These are phyloP conservation scores for Kluyveromyces dobzhanskii DNA, from an alignment of 805 yeast species.

Conservation along the genomic window DNA sequence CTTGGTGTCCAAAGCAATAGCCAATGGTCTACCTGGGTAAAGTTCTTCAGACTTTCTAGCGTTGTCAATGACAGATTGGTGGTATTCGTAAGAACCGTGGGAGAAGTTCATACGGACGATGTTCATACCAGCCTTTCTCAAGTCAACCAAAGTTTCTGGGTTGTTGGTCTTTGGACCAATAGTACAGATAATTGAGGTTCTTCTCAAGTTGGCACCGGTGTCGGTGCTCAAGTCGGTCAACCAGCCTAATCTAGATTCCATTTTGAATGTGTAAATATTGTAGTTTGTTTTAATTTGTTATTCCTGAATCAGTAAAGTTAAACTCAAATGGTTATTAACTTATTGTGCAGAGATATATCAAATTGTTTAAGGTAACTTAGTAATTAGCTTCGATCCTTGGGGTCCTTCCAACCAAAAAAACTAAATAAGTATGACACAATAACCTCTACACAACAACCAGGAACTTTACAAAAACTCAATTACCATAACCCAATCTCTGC, in stretches of 20 bases:
- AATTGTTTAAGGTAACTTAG: too few relatives aligned
- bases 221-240: constrained; percentile 69
- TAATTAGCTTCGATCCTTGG: too few relatives aligned
- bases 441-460: too few relatives aligned
- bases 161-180: constrained; percentile 97
- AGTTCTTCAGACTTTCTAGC: constrained; percentile 88
- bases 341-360: too few relatives aligned
- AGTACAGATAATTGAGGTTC: constrained; percentile 96
- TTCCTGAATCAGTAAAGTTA: too few relatives aligned
- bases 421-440: too few relatives aligned
- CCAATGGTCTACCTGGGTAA: constrained; percentile 93
- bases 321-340: too few relatives aligned
- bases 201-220: constrained; percentile 76
- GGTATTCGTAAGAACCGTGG: constrained; percentile 97
- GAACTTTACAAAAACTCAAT: too few relatives aligned
- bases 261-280: constrained; percentile 17
- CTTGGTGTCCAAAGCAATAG: constrained; percentile 97
- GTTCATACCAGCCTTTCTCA: constrained; percentile 96
- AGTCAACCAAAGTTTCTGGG: constrained; percentile 72
- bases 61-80: constrained; percentile 92
- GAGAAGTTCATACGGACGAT: constrained; percentile 99
- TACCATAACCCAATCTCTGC: too few relatives aligned
- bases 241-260: constrained; percentile 64
- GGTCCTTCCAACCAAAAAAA: too few relatives aligned
- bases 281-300: too few relatives aligned